Evolutionary conservation across 2,329 filamentous ascomycete species (phyloP).

Genomic region (Berkeleyomyces rouxiae): DNA sequence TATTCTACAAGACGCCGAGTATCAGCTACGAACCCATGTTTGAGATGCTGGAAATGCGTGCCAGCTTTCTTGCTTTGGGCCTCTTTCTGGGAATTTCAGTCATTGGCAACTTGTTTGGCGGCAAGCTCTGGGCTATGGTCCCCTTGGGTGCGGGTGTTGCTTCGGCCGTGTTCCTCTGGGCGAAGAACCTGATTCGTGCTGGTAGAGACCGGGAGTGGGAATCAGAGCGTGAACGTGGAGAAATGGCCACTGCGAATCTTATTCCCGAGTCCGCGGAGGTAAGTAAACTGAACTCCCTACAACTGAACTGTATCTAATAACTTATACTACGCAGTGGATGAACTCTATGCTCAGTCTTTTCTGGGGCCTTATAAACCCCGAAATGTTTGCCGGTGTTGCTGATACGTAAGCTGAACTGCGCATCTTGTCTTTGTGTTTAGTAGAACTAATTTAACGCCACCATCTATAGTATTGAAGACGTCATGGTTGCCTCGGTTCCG

Average conservation of each 20-base stretch:
- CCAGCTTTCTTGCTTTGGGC: conserved; percentile 50
- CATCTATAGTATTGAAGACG: conserved; percentile 38
- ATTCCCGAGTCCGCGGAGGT: conserved; percentile 75
- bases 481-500: conserved; percentile 92
- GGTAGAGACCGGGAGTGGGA: conserved; percentile 77
- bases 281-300: conserved; percentile 4
- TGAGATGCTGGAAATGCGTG: conserved; percentile 54
- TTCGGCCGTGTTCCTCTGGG: conserved; percentile 75
- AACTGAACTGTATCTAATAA: background rate
- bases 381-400: conserved; percentile 85
- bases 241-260: conserved; percentile 73
- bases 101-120: conserved; percentile 65
- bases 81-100: conserved; percentile 61
- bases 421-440: background rate
- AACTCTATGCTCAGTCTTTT: conserved; percentile 72
- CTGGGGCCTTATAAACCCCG: conserved; percentile 86
- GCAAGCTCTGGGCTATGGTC: conserved; percentile 57
- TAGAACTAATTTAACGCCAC: background rate
- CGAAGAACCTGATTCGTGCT: conserved; percentile 69
- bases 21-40: conserved; percentile 86
- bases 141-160: conserved; percentile 55
- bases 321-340: conserved; percentile 46
- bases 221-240: conserved; percentile 67
- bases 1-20: conserved; percentile 87
- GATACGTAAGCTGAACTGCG: conserved; percentile 41